These are phyloP conservation scores for Aspergillus persii DNA, from an alignment of 2,329 filamentous ascomycete genomes.

Conservation along the genomic window DNA sequence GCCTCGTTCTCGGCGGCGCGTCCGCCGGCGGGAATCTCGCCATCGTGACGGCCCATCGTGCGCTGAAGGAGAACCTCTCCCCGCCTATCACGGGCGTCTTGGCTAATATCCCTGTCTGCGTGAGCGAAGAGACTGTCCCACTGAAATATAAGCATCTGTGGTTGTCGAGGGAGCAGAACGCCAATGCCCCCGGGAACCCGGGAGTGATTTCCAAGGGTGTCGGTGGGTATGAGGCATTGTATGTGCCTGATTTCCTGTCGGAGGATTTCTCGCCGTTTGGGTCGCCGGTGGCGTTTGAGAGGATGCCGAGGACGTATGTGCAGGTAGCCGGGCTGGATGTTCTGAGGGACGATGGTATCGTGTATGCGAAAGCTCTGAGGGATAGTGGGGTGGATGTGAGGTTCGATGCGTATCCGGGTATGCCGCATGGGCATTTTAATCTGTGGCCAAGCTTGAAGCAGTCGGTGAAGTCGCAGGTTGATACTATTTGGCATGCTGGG, in stretches of 20 bases:
- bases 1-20: conserved; percentile 51
- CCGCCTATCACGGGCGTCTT: conserved; percentile 49
- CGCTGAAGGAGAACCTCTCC: conserved; percentile 41
- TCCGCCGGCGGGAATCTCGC: conserved; percentile 48
- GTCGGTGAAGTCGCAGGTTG: conserved; percentile 12
- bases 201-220: conserved; percentile 30
- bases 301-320: conserved; percentile 40
- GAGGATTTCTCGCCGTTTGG: conserved; percentile 13
- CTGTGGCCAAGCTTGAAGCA: conserved; percentile 11
- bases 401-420: conserved; percentile 44
- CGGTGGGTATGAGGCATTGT: conserved; percentile 29
- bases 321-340: conserved; percentile 52
- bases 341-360: conserved; percentile 52
- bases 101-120: conserved; percentile 42
- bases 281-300: neutral
- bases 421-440: conserved; percentile 37
- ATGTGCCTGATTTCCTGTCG: conserved; percentile 17
- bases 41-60: conserved; percentile 39
- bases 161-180: conserved; percentile 45
- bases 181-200: conserved; percentile 25
- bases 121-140: conserved; percentile 31
- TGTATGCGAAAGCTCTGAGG: conserved; percentile 51
- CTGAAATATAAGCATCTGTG: conserved; percentile 41
- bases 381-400: conserved; percentile 47
- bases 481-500: conserved; percentile 13